Conservation (phyloP, 306 rosid genomes). For the Elaeagnus macrophylla region DNA sequence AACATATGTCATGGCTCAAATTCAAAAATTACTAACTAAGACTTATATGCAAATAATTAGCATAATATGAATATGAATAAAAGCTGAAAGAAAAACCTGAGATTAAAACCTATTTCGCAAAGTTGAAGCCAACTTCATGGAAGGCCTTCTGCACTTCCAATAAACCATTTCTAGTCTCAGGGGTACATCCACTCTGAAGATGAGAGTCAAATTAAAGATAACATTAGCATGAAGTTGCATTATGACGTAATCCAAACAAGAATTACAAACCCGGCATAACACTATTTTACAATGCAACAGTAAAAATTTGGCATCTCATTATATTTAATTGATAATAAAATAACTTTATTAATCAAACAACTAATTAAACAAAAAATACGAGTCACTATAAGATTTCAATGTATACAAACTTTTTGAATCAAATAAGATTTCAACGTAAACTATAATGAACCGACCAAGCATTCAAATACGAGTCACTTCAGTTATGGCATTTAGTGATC, state of each 20-base stretch:
- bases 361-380: too few relatives aligned
- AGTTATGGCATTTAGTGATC: too few relatives aligned
- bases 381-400: too few relatives aligned
- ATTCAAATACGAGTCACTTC: too few relatives aligned
- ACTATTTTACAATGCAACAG: too few relatives aligned
- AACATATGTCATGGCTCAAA: not conserved
- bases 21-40: not conserved
- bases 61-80: constrained; percentile 7
- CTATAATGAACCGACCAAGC: too few relatives aligned
- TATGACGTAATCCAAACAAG: not conserved
- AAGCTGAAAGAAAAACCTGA: constrained; percentile 55
- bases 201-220: constrained; percentile 8
- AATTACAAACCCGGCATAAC: not conserved
- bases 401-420: too few relatives aligned
- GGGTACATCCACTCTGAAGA: constrained; percentile 94
- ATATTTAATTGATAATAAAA: too few relatives aligned
- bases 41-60: not conserved
- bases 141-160: constrained; percentile 97
- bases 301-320: too few relatives aligned
- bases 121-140: constrained; percentile 87
- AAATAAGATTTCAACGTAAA: too few relatives aligned
- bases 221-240: constrained; percentile 17
- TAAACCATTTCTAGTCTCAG: constrained; percentile 94
- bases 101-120: constrained; percentile 92
- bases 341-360: too few relatives aligned